Percentiles rank a stretch among this genome's conserved stretches.
These are phyloP conservation scores for Petrea volubilis DNA, from an alignment of 257 asterid species.

Conservation along the genomic window DNA sequence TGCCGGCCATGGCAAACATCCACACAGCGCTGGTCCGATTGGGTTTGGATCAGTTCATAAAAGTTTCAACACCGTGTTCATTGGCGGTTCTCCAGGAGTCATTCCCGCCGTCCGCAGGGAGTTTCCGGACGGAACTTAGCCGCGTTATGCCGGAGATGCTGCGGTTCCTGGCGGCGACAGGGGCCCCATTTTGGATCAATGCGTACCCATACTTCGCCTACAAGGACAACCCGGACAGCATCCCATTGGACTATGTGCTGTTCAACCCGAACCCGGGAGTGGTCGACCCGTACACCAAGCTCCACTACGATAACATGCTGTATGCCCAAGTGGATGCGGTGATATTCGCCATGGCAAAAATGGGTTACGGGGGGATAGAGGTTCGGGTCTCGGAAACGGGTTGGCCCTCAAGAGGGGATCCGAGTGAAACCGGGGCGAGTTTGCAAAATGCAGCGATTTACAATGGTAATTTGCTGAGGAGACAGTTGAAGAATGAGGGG, in stretches of 20 bases:
- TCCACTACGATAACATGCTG: slow-evolving; percentile 70
- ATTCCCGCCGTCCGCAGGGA: slow-evolving; percentile 77
- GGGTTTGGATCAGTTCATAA: slow-evolving; percentile 50
- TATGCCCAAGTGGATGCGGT: slow-evolving; percentile 88
- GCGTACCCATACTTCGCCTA: slow-evolving; percentile 83
- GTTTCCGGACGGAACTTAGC: slow-evolving; percentile 41
- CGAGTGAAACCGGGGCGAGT: slow-evolving; percentile 53
- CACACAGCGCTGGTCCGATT: slow-evolving; percentile 56
- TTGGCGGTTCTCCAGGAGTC: slow-evolving; percentile 62
- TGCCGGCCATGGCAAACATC: slow-evolving; percentile 64
- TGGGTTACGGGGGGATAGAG: slow-evolving; percentile 62
- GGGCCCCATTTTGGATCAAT: slow-evolving; percentile 69
- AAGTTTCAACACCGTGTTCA: slow-evolving; percentile 63
- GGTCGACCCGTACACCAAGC: slow-evolving; percentile 55
- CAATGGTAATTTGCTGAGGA: slow-evolving; percentile 64
- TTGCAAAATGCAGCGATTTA: slow-evolving; percentile 57
- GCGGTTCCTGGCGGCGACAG: slow-evolving; percentile 50
- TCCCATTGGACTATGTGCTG: slow-evolving; percentile 59
- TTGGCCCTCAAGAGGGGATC: slow-evolving; percentile 78
- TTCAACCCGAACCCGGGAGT: slow-evolving; percentile 57
- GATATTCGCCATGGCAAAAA: slow-evolving; percentile 53
- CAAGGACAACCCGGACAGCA: slow-evolving; percentile 45
- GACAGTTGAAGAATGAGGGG: slow-evolving; percentile 63
- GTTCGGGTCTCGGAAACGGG: slow-evolving; percentile 76
- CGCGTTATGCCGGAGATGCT: slow-evolving; percentile 56